These are phyloP conservation scores for Trypanosoma conorhini DNA, from an alignment of 208 protist species.

Conservation along the genomic window DNA sequence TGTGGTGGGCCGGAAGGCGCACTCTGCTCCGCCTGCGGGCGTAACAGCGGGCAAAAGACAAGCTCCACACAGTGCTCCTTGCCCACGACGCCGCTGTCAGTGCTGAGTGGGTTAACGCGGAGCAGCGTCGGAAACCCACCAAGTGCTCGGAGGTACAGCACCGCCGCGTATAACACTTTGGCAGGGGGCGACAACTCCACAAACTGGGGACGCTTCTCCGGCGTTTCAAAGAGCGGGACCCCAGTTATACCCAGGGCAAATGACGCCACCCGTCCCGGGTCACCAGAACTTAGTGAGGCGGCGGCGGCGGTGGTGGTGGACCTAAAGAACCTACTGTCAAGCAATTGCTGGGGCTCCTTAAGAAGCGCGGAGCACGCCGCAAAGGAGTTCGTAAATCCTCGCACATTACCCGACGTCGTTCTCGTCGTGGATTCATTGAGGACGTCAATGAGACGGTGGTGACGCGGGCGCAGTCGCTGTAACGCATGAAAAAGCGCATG, in stretches of 20 bases:
- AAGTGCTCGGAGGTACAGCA: conserved; percentile 79
- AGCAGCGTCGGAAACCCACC: conserved; percentile 79
- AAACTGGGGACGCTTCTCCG: conserved; percentile 2
- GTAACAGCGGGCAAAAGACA: conserved; percentile 51
- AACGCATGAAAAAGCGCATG: conserved; percentile 15
- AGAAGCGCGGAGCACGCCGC: conserved; percentile 29
- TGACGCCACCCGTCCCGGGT: not conserved
- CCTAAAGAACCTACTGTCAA: conserved; percentile 14
- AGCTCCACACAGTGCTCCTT: conserved; percentile 87
- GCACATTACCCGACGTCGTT: not conserved
- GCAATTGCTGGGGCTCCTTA: conserved; percentile 16
- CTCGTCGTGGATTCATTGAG: not conserved
- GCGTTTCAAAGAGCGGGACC: not conserved
- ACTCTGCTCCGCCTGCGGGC: conserved; percentile 1
- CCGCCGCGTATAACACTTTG: conserved; percentile 62
- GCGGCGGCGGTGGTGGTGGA: not conserved
- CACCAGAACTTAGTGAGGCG: not conserved
- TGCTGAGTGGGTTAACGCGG: conserved; percentile 61
- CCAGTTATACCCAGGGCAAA: not conserved
- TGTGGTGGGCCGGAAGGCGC: not conserved
- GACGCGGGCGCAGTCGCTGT: not conserved
- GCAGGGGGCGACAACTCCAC: conserved; percentile 61
- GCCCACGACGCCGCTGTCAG: conserved; percentile 59
- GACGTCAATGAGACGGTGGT: not conserved
- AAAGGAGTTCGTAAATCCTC: conserved; percentile 11